Base-by-base conservation (phyloP, 2,329 filamentous ascomycete genomes). In the Talaromyces sp. region DNA sequence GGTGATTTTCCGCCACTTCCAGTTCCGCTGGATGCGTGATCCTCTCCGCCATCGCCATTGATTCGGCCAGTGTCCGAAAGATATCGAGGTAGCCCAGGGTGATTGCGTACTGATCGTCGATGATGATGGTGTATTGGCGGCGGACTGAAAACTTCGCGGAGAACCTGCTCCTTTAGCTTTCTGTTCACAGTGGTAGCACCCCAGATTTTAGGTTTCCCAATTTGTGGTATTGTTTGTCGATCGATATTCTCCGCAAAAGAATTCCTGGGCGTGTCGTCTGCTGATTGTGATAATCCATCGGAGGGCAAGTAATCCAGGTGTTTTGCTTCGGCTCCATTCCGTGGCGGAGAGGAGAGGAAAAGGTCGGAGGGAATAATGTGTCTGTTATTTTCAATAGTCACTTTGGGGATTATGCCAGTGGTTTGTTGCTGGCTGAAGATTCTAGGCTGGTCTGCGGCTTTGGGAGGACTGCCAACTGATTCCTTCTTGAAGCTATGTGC, bases 121-220 rank as follows among this genome's bases (percentile, higher is more conserved):
- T 90, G 89, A 70, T 93, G 91, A 71, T 91, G 91, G 71, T 91
- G 89, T 67, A 97, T 90, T 0, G 90, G 88, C 62, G 93, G 90
- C 66, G 93, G 92, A 50, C 92, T 82, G 73, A 97, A 97, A 0
- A 94, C 94, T 74, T 97, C 93, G 45, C 93, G 91, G 73, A 97
- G 90, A 0, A 97, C 93, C 75, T 96, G 92, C 74, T 96, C 94
- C 66, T 93, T 89, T 45, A 98, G 79, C 66, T 89, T 88, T 71
- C 91, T 90, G 74, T 98, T 98, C 66, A 97, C 91, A 25, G 90
- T 93, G 0, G 93, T 97, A 17, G 93, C 92, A 8, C 94, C 93
- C 93, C 94, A 97, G 67, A 85, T 88, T 58, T 81, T 79, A 39
- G 81, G 80, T 57, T 83, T 81, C 60, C 81, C 60, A 7, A 59